Evolutionary conservation across 768 basidiomycete genomes (phyloP).

Genomic region (Leccinum broughii): DNA sequence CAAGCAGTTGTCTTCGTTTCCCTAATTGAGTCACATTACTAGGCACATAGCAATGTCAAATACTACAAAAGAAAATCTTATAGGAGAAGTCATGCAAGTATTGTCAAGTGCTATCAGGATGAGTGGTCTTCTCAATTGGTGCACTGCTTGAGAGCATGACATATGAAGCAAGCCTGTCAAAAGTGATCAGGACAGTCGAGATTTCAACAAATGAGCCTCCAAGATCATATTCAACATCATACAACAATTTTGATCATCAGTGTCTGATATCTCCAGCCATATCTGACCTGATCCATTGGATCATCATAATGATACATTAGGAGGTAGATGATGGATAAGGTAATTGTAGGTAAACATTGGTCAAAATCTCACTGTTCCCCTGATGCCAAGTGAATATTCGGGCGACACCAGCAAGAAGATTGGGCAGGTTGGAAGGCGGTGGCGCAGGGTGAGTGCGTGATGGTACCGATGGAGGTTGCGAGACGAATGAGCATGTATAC

Average conservation of each 20-base stretch:
- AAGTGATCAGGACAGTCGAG: background rate
- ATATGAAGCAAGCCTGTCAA: background rate
- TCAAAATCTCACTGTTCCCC: too few relatives aligned
- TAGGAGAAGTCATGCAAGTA: background rate
- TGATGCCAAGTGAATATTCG: conserved; percentile 59
- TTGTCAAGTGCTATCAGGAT: background rate
- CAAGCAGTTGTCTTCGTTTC: background rate
- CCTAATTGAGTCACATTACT: too few relatives aligned
- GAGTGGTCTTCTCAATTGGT: background rate
- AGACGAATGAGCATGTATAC: conserved; percentile 8
- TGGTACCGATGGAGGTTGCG: conserved; percentile 52
- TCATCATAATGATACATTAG: background rate
- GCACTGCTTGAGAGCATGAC: background rate
- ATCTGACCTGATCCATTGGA: background rate
- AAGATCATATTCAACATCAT: background rate
- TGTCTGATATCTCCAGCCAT: background rate
- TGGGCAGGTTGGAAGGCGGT: conserved; percentile 68
- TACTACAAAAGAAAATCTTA: background rate
- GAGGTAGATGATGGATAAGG: background rate
- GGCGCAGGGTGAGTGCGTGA: conserved; percentile 73
- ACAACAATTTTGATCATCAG: background rate
- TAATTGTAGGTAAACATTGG: too few relatives aligned
- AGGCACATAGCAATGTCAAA: background rate
- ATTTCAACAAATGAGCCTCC: background rate
- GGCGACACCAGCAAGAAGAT: conserved; percentile 57